Conservation (phyloP, 2,329 filamentous ascomycete species). For the Trichoderma asperellum region DNA sequence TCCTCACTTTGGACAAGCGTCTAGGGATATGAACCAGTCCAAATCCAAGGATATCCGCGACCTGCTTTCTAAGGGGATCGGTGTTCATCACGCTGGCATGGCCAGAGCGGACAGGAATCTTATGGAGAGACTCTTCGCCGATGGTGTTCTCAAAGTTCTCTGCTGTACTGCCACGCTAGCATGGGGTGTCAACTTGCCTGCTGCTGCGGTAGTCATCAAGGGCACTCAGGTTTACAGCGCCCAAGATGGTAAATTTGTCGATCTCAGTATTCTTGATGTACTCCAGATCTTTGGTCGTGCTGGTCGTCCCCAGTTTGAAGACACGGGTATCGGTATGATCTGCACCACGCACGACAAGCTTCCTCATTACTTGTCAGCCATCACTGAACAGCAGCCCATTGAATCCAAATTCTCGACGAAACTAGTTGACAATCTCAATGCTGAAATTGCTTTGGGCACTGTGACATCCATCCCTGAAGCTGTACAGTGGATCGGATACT, state of each 20-base stretch:
- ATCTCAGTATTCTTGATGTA: constrained; percentile 94
- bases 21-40: constrained; percentile 82
- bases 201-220: constrained; percentile 96
- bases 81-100: constrained; percentile 97
- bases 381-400: constrained; percentile 95
- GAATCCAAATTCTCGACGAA: constrained; percentile 95
- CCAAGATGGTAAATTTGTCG: constrained; percentile 94
- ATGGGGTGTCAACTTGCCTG: constrained; percentile 98
- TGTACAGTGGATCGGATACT: constrained; percentile 97
- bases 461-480: constrained; percentile 93
- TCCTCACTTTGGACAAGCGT: constrained; percentile 76
- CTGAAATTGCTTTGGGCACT: constrained; percentile 89
- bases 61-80: constrained; percentile 85
- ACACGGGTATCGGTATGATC: constrained; percentile 97
- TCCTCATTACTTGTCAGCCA: constrained; percentile 85
- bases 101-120: constrained; percentile 89
- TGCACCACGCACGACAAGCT: constrained; percentile 95
- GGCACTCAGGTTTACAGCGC: constrained; percentile 97
- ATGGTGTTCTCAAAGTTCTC: constrained; percentile 93
- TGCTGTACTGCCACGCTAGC: constrained; percentile 98
- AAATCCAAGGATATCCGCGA: constrained; percentile 88
- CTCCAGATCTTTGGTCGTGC: constrained; percentile 98
- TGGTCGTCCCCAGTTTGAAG: constrained; percentile 95
- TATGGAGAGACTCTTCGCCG: constrained; percentile 89
- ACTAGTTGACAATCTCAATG: constrained; percentile 94